Conservation (phyloP, 768 basidiomycete species). For the Suillus weaverae region DNA sequence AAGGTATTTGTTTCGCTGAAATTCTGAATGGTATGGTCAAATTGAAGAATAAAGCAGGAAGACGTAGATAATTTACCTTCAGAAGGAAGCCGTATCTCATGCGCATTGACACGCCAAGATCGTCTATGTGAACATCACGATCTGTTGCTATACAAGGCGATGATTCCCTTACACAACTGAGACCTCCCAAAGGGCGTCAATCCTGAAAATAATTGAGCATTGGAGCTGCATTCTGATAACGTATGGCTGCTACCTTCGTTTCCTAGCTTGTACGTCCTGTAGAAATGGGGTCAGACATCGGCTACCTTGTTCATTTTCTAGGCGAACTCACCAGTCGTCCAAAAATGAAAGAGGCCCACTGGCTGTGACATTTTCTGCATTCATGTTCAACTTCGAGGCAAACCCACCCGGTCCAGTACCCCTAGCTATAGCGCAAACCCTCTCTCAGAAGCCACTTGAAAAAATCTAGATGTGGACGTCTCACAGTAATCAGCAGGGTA, state of each 20-base stretch:
- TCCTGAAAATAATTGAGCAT: conserved; percentile 36
- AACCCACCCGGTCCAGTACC: conserved; percentile 48
- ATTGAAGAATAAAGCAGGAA: conserved; percentile 24
- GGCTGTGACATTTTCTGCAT: conserved; percentile 54
- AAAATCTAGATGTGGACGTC: conserved; percentile 16
- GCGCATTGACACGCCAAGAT: conserved; percentile 43
- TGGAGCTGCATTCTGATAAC: conserved; percentile 13
- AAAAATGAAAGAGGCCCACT: conserved; percentile 66
- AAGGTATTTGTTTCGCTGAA: conserved; percentile 38
- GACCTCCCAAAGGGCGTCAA: conserved; percentile 82
- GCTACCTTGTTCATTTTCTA: neutral
- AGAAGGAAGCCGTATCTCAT: conserved; percentile 45
- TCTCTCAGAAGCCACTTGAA: conserved; percentile 18
- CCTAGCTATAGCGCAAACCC: conserved; percentile 15
- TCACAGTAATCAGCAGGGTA: conserved; percentile 38
- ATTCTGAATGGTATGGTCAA: conserved; percentile 28
- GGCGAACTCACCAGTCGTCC: conserved; percentile 64
- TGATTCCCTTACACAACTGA: conserved; percentile 61
- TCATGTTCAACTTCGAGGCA: conserved; percentile 47
- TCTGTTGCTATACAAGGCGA: neutral
- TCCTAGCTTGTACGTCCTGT: conserved; percentile 82
- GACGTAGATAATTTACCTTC: conserved; percentile 22
- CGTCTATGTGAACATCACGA: conserved; percentile 23
- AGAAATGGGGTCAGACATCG: neutral
- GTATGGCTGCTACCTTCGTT: conserved; percentile 55